A percentile compares a stretch with the other conserved stretches of the same genome.
phyloP scores from a whole-genome alignment of 2,329 filamentous ascomycete genomes.

The Claviceps paspali region DNA sequence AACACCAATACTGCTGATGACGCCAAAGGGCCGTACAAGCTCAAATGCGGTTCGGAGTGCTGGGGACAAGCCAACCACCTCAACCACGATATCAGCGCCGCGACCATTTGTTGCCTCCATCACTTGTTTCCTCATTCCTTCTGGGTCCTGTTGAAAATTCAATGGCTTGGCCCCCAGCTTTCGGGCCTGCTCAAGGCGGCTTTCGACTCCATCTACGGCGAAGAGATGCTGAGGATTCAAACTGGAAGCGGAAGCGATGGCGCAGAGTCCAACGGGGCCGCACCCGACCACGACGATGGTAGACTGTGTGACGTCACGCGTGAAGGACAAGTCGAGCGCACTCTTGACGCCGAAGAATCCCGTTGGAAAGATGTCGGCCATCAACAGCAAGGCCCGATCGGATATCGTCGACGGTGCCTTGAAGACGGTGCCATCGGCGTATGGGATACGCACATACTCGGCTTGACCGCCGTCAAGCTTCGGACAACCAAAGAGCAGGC shows the following conservation, averaged over 20 bases:
- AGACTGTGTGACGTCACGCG: constrained; percentile 26
- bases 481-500: constrained; percentile 53
- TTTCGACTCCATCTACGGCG: constrained; percentile 64
- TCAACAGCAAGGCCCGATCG: constrained; percentile 62
- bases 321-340: constrained; percentile 48
- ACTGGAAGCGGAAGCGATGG: constrained; percentile 61
- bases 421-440: constrained; percentile 68
- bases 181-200: constrained; percentile 57
- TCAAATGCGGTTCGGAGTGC: constrained; percentile 59
- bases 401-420: constrained; percentile 53
- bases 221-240: constrained; percentile 62
- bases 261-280: constrained; percentile 74
- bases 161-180: constrained; percentile 67
- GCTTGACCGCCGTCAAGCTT: constrained; percentile 65
- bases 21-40: constrained; percentile 55
- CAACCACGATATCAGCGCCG: constrained; percentile 73
- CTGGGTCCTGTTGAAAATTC: constrained; percentile 52
- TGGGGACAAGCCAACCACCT: constrained; percentile 56
- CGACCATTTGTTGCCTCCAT: constrained; percentile 62
- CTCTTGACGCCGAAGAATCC: constrained; percentile 74
- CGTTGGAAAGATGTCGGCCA: constrained; percentile 87
- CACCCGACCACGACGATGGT: constrained; percentile 73
- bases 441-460: constrained; percentile 66
- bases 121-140: constrained; percentile 51
- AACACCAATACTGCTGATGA: constrained; percentile 61